Conservation (phyloP, 2,329 filamentous ascomycete genomes). For the Fusarium mundagurra region DNA sequence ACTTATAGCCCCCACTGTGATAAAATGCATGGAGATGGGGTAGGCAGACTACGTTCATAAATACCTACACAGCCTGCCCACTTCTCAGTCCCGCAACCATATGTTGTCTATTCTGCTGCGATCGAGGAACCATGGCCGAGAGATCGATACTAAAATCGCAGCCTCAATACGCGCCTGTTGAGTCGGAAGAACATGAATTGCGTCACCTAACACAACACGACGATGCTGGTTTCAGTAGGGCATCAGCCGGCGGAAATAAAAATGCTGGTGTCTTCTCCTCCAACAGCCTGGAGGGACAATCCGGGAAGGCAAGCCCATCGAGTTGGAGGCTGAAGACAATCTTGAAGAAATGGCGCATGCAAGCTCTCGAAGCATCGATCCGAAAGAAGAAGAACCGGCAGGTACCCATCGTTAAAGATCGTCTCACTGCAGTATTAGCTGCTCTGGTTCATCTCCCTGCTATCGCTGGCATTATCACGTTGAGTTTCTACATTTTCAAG, state of each 20-base stretch:
- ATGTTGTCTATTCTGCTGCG: background rate
- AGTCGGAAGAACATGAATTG: constrained; percentile 10
- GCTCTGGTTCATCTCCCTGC: constrained; percentile 31
- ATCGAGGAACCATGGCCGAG: background rate
- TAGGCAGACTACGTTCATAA: background rate
- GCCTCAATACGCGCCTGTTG: constrained; percentile 30
- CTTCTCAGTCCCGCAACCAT: background rate
- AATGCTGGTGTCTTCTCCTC: background rate
- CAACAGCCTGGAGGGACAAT: background rate
- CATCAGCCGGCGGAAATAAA: background rate
- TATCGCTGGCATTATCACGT: constrained; percentile 21
- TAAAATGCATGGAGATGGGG: background rate
- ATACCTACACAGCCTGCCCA: background rate
- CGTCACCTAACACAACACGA: background rate
- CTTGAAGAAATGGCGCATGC: constrained; percentile 32
- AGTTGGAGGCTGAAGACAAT: constrained; percentile 27
- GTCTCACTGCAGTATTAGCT: constrained; percentile 20
- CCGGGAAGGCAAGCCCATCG: background rate
- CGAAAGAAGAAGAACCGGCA: constrained; percentile 11
- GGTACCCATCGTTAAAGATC: constrained; percentile 33
- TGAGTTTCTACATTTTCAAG: constrained; percentile 38
- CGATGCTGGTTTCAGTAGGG: background rate
- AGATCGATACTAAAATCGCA: background rate
- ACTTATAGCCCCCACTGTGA: background rate
- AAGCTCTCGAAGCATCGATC: constrained; percentile 7